phyloP scores from a whole-genome alignment of 1,284 basidiomycete species.

The Heterobasidion occidentale region DNA sequence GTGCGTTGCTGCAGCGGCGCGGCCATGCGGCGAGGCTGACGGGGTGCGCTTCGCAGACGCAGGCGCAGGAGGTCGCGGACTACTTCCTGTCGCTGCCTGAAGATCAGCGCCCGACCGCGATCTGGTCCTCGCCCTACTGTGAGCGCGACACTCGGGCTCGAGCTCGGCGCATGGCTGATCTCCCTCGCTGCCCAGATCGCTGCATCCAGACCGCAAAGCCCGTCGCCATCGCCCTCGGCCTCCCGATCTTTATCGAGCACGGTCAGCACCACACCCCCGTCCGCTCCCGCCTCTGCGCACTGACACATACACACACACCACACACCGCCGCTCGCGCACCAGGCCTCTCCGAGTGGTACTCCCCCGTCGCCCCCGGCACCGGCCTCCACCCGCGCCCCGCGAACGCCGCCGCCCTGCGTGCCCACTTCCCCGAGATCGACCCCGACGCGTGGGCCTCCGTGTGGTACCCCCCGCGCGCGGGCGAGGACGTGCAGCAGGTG shows the following conservation, averaged over 20 bases:
- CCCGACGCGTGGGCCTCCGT: conserved; percentile 46
- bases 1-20: conserved; percentile 22
- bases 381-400: conserved; percentile 69
- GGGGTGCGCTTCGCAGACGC: conserved; percentile 32
- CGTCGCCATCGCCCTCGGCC: conserved; percentile 44
- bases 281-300: background rate
- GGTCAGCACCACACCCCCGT: conserved; percentile 26
- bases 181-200: conserved; percentile 44
- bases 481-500: conserved; percentile 59
- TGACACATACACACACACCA: background rate
- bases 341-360: conserved; percentile 85
- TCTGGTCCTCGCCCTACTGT: conserved; percentile 80
- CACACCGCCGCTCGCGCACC: background rate
- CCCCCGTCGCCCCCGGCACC: conserved; percentile 57
- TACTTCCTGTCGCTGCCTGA: conserved; percentile 60
- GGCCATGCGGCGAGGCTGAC: background rate
- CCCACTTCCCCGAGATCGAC: conserved; percentile 55
- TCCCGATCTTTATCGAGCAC: conserved; percentile 73
- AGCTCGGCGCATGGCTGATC: background rate
- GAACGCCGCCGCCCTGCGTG: conserved; percentile 38
- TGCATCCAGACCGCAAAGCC: conserved; percentile 78
- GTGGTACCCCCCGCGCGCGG: conserved; percentile 64
- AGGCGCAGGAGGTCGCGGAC: conserved; percentile 65
- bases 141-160: conserved; percentile 17
- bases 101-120: conserved; percentile 64